Conservation (phyloP, 768 basidiomycete species). For the Termitomyces sp. region DNA sequence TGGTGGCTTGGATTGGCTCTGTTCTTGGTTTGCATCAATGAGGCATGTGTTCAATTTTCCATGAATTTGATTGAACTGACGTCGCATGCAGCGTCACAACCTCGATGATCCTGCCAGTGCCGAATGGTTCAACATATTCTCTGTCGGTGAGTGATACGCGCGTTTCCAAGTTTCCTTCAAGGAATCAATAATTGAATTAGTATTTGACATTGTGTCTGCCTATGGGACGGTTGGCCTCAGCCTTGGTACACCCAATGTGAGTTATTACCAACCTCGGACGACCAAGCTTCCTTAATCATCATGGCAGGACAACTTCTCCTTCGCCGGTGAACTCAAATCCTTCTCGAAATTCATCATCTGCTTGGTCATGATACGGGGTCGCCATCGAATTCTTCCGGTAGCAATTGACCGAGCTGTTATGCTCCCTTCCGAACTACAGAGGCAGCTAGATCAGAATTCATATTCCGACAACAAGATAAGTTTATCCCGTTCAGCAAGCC, state of each 20-base stretch:
- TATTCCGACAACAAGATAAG: constrained; percentile 11
- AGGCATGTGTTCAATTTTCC: constrained; percentile 44
- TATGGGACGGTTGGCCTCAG: constrained; percentile 90
- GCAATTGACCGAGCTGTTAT: constrained; percentile 88
- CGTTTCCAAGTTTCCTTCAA: not conserved
- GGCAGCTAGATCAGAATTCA: constrained; percentile 18
- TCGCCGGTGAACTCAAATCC: constrained; percentile 73
- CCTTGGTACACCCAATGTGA: constrained; percentile 78
- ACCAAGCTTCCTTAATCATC: constrained; percentile 4
- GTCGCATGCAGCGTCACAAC: constrained; percentile 44
- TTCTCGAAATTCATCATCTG: constrained; percentile 87
- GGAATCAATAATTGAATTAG: constrained; percentile 28
- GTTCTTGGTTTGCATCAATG: constrained; percentile 90
- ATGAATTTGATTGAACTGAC: not conserved
- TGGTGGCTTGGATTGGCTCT: constrained; percentile 91
- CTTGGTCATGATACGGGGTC: constrained; percentile 89
- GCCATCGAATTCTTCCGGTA: constrained; percentile 85
- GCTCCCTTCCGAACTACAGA: constrained; percentile 63
- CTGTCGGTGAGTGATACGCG: constrained; percentile 50
- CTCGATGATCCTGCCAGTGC: constrained; percentile 50
- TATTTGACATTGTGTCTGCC: constrained; percentile 85
- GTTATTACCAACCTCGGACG: constrained; percentile 18
- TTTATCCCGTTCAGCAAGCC: not conserved
- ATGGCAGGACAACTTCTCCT: constrained; percentile 70
- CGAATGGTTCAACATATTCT: constrained; percentile 83